These are phyloP conservation scores for Bjerkandera adusta DNA, from an alignment of 1,284 basidiomycete genomes.

Conservation along the genomic window DNA sequence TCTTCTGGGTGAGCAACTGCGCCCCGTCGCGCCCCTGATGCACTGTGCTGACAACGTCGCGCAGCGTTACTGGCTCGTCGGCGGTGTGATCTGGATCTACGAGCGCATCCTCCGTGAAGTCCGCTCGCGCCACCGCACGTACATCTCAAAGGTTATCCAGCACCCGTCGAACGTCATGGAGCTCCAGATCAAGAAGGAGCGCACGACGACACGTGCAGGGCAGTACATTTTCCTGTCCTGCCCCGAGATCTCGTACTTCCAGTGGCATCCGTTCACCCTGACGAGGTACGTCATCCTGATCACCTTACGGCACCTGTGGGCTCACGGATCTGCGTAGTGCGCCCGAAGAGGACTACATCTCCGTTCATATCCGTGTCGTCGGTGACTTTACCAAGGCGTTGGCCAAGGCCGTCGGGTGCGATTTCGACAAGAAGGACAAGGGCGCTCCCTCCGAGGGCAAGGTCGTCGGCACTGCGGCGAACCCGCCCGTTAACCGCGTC, in stretches of 20 bases:
- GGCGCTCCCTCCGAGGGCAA: slow-evolving; percentile 54
- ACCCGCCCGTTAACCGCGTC: slow-evolving; percentile 63
- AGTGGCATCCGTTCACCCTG: slow-evolving; percentile 93
- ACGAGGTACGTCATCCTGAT: slow-evolving; percentile 51
- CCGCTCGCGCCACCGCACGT: slow-evolving; percentile 83
- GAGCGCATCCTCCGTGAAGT: slow-evolving; percentile 89
- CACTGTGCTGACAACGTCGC: slow-evolving; percentile 7
- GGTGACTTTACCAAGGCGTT: slow-evolving; percentile 87
- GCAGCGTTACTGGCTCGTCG: slow-evolving; percentile 86
- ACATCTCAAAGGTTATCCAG: slow-evolving; percentile 89
- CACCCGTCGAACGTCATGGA: slow-evolving; percentile 90
- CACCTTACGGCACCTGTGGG: neutral
- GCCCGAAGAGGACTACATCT: slow-evolving; percentile 89
- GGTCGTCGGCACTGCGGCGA: slow-evolving; percentile 54
- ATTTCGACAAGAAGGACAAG: slow-evolving; percentile 62
- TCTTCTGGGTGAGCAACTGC: slow-evolving; percentile 75
- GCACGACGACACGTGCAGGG: slow-evolving; percentile 74
- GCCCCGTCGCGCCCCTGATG: slow-evolving; percentile 1
- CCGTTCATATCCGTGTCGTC: slow-evolving; percentile 83
- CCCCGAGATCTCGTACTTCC: slow-evolving; percentile 88
- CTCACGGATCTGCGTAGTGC: slow-evolving; percentile 43
- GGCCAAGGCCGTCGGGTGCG: slow-evolving; percentile 79
- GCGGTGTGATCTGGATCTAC: slow-evolving; percentile 79
- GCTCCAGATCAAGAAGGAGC: slow-evolving; percentile 93
- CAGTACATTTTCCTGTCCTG: slow-evolving; percentile 88